phyloP scores from a whole-genome alignment of 1,284 basidiomycete species.

The Clitocybe nebularis region DNA sequence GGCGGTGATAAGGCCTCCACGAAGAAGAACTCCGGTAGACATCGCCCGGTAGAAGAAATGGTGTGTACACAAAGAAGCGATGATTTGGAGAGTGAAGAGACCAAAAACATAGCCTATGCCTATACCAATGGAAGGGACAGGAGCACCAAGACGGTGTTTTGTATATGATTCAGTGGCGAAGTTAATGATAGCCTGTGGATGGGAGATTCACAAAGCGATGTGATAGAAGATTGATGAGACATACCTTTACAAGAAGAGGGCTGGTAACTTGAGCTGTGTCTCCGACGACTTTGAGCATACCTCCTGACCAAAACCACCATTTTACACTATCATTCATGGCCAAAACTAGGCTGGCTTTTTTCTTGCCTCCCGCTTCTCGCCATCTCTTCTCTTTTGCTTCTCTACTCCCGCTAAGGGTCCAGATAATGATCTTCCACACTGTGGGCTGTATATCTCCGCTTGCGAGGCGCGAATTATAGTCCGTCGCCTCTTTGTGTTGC shows the following conservation, averaged over 20 bases:
- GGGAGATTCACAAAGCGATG: too few species aligned
- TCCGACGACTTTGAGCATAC: constrained; percentile 70
- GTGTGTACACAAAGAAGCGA: constrained; percentile 68
- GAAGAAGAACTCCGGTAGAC: constrained; percentile 75
- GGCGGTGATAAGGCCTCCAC: constrained; percentile 85
- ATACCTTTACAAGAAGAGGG: constrained; percentile 73
- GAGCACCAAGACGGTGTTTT: constrained; percentile 43
- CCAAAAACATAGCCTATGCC: constrained; percentile 77
- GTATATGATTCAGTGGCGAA: constrained; percentile 68
- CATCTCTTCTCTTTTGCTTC: constrained; percentile 58
- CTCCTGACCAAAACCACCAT: constrained; percentile 81
- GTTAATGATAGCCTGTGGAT: constrained; percentile 62
- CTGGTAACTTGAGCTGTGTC: constrained; percentile 74
- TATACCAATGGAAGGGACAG: constrained; percentile 56
- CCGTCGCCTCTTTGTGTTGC: constrained; percentile 54
- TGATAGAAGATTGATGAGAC: too few species aligned
- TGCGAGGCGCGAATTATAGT: constrained; percentile 67
- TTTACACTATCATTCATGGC: constrained; percentile 83
- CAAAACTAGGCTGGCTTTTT: constrained; percentile 63
- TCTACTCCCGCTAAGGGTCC: constrained; percentile 53
- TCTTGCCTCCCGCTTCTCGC: constrained; percentile 62
- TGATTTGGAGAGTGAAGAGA: constrained; percentile 68
- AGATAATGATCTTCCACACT: constrained; percentile 47
- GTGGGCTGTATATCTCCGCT: constrained; percentile 63
- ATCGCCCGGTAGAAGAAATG: constrained; percentile 80